Conservation (phyloP, 176 grass and related monocot genomes). For the Oryza officinalis region DNA sequence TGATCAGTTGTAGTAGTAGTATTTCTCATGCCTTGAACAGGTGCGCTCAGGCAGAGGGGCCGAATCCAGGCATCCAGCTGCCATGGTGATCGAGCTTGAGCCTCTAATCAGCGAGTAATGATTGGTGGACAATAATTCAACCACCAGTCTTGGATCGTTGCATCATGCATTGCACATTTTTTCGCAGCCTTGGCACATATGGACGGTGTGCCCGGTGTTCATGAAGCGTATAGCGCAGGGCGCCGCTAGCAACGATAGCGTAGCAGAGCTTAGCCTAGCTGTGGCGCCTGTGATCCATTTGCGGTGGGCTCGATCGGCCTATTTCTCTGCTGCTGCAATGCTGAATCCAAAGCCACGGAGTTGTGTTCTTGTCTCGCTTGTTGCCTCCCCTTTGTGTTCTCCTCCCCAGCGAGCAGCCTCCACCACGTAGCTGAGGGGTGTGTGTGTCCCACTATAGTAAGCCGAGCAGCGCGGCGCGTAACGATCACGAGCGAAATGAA, state of each 20-base stretch:
- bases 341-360: slow-evolving; percentile 42
- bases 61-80: background rate
- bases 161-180: background rate
- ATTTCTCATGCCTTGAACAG: background rate
- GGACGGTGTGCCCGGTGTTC: background rate
- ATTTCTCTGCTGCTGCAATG: background rate
- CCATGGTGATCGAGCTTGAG: background rate
- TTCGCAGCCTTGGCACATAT: background rate
- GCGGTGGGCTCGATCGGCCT: slow-evolving; percentile 11
- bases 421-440: background rate
- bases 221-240: background rate
- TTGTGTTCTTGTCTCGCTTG: slow-evolving; percentile 41
- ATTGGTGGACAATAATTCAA: slow-evolving; percentile 32
- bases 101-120: slow-evolving; percentile 29
- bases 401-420: background rate
- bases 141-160: background rate
- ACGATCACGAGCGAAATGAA: slow-evolving; percentile 34
- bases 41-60: background rate
- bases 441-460: background rate
- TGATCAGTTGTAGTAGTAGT: background rate
- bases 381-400: background rate
- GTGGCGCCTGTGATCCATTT: background rate
- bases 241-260: background rate
- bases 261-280: background rate
- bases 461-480: background rate